Evolutionary conservation across 2,329 filamentous ascomycete genomes (phyloP).

Genomic region (Penicillium nordicum): DNA sequence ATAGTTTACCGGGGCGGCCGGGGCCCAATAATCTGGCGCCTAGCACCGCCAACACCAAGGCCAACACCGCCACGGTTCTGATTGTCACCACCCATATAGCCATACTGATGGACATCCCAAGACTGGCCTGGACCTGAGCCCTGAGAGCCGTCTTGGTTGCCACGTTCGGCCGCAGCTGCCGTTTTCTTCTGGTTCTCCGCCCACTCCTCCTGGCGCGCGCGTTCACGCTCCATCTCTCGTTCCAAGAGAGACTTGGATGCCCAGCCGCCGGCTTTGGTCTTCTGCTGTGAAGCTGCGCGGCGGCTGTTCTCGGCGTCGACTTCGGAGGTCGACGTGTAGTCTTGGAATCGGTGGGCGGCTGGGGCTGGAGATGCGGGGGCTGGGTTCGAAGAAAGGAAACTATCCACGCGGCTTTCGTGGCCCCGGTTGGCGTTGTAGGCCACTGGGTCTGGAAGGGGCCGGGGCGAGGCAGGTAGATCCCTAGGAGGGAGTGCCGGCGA

Average conservation of each 20-base stretch:
- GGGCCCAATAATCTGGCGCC: slow-evolving; percentile 62
- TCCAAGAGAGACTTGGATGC: slow-evolving; percentile 62
- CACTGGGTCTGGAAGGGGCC: slow-evolving; percentile 49
- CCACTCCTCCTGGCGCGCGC: slow-evolving; percentile 63
- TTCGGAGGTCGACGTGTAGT: slow-evolving; percentile 53
- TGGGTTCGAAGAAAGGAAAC: slow-evolving; percentile 54
- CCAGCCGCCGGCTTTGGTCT: slow-evolving; percentile 59
- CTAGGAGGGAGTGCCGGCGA: slow-evolving; percentile 11
- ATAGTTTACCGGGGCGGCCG: slow-evolving; percentile 45
- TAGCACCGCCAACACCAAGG: slow-evolving; percentile 53
- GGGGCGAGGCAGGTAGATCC: slow-evolving; percentile 29
- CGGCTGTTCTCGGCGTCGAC: slow-evolving; percentile 55
- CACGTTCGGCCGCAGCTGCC: slow-evolving; percentile 45
- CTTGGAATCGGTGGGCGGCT: slow-evolving; percentile 42
- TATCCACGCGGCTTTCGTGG: slow-evolving; percentile 50
- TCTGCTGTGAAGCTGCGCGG: slow-evolving; percentile 53
- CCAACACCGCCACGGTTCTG: slow-evolving; percentile 55
- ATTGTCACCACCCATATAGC: slow-evolving; percentile 60
- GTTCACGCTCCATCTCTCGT: slow-evolving; percentile 65
- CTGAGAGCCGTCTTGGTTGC: slow-evolving; percentile 40
- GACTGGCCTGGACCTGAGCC: slow-evolving; percentile 49
- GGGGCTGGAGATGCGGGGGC: slow-evolving; percentile 44
- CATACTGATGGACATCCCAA: slow-evolving; percentile 65
- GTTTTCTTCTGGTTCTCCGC: slow-evolving; percentile 57
- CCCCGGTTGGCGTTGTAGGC: slow-evolving; percentile 32